These are phyloP conservation scores for Pseudonectria buxi DNA, from an alignment of 2,329 filamentous ascomycete genomes.

Conservation along the genomic window DNA sequence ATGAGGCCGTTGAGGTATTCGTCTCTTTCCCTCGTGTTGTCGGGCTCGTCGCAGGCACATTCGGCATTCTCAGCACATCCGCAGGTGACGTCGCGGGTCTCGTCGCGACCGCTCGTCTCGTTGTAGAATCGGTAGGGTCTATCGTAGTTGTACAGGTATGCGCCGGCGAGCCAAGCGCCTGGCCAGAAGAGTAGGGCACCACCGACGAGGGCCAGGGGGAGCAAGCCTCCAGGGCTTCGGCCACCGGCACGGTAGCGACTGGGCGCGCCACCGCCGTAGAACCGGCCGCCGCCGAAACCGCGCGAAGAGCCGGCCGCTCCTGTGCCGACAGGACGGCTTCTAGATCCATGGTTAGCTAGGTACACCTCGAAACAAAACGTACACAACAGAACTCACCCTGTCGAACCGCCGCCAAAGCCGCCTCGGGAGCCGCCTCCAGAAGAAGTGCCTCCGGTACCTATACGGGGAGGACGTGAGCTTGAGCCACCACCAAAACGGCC, in stretches of 20 bases:
- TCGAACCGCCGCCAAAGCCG: constrained; percentile 17
- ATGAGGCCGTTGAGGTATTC: constrained; percentile 56
- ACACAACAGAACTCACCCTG: neutral
- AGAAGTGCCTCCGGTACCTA: constrained; percentile 5
- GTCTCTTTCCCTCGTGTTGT: constrained; percentile 30
- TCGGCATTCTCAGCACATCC: constrained; percentile 43
- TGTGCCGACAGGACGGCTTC: too few species aligned
- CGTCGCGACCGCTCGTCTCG: constrained; percentile 34
- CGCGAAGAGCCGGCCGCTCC: constrained; percentile 42
- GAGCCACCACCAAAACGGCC: constrained; percentile 16
- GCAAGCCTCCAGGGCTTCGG: constrained; percentile 44
- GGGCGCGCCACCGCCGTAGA: constrained; percentile 60
- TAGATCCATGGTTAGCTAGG: constrained; percentile 47
- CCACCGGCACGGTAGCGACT: constrained; percentile 55
- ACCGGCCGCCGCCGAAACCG: constrained; percentile 53
- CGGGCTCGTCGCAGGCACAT: constrained; percentile 66
- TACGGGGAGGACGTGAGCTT: constrained; percentile 9
- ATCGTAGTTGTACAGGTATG: constrained; percentile 50
- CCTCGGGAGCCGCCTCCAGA: constrained; percentile 2
- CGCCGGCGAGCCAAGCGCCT: constrained; percentile 57
- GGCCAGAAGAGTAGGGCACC: constrained; percentile 53
- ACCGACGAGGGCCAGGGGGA: constrained; percentile 45
- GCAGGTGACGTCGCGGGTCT: constrained; percentile 31
- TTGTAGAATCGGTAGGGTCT: constrained; percentile 45
- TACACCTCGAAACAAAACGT: constrained; percentile 37